phyloP scores from a whole-genome alignment of 257 asterid genomes.

The Ajuga chamaepitys region DNA sequence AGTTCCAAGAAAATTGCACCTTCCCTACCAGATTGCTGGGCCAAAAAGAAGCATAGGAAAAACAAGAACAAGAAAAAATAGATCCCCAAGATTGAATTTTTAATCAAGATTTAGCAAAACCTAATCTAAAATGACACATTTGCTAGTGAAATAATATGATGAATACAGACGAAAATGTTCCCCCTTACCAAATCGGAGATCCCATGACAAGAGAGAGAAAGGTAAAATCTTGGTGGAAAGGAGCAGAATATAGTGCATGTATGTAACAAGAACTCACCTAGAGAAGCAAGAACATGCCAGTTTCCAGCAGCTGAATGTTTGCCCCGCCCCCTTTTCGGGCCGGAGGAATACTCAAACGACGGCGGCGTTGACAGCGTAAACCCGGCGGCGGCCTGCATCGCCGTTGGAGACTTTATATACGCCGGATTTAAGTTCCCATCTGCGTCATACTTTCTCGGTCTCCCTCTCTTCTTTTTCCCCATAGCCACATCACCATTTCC shows the following conservation, averaged over 20 bases:
- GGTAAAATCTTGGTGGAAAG: constrained; percentile 9
- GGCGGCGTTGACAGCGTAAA: constrained; percentile 61
- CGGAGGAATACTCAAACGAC: constrained; percentile 42
- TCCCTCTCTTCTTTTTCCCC: constrained; percentile 75
- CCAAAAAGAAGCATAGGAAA: background rate
- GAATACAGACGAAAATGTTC: background rate
- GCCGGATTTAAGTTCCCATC: constrained; percentile 70
- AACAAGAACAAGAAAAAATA: background rate
- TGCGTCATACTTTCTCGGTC: constrained; percentile 83
- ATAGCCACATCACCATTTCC: constrained; percentile 20
- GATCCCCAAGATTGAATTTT: background rate
- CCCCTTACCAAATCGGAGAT: background rate
- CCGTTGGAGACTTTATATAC: constrained; percentile 30
- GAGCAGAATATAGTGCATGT: background rate
- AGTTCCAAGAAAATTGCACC: background rate
- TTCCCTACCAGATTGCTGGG: background rate
- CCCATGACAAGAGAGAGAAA: background rate
- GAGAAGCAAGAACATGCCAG: constrained; percentile 56
- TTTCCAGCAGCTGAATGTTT: constrained; percentile 38
- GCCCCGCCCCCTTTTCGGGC: constrained; percentile 56
- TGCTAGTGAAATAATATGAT: background rate
- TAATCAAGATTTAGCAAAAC: background rate
- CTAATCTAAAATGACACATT: background rate
- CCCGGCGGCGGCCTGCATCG: constrained; percentile 42
- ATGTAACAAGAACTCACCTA: constrained; percentile 36